Evolutionary conservation across 2,329 filamentous ascomycete genomes (phyloP).

Genomic region (Cercospora brassicicola): DNA sequence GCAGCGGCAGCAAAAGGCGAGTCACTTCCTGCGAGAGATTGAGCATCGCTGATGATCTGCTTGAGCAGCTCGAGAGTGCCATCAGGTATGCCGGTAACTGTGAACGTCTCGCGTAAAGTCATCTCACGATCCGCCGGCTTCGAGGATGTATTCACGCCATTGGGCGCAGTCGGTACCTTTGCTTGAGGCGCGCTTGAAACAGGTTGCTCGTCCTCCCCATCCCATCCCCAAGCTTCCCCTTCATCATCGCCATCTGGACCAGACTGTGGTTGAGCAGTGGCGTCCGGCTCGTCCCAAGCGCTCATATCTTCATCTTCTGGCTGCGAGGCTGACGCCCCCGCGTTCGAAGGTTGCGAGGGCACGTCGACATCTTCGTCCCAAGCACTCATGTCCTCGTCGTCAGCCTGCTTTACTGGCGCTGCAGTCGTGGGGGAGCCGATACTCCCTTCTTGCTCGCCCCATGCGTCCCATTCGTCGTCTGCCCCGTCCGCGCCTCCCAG

Average conservation of each 20-base stretch:
- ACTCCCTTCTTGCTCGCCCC: slow-evolving; percentile 67
- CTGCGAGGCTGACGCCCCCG: slow-evolving; percentile 34
- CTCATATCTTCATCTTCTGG: slow-evolving; percentile 50
- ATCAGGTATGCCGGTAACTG: slow-evolving; percentile 82
- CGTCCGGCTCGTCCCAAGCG: slow-evolving; percentile 47
- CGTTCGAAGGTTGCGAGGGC: slow-evolving; percentile 31
- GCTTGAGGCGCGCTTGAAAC: slow-evolving; percentile 31
- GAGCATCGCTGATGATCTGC: slow-evolving; percentile 49
- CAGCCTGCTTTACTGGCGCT: slow-evolving; percentile 31
- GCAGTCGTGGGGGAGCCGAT: slow-evolving; percentile 12
- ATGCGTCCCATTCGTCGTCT: slow-evolving; percentile 75
- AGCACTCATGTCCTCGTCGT: slow-evolving; percentile 52
- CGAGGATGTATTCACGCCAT: slow-evolving; percentile 30
- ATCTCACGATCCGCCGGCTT: slow-evolving; percentile 46
- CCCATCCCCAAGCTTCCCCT: slow-evolving; percentile 91
- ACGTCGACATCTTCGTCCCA: slow-evolving; percentile 44
- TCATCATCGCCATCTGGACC: slow-evolving; percentile 58
- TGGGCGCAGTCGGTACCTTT: slow-evolving; percentile 23
- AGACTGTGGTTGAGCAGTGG: slow-evolving; percentile 24
- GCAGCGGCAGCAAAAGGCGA: slow-evolving; percentile 67
- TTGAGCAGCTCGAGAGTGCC: slow-evolving; percentile 69
- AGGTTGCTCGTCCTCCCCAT: slow-evolving; percentile 59
- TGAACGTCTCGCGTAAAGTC: slow-evolving; percentile 80
- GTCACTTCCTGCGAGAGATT: slow-evolving; percentile 57
- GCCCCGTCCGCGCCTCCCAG: slow-evolving; percentile 46